These are phyloP conservation scores for Logfia minima DNA, from an alignment of 129 eudicot genomes.

Conservation along the genomic window DNA sequence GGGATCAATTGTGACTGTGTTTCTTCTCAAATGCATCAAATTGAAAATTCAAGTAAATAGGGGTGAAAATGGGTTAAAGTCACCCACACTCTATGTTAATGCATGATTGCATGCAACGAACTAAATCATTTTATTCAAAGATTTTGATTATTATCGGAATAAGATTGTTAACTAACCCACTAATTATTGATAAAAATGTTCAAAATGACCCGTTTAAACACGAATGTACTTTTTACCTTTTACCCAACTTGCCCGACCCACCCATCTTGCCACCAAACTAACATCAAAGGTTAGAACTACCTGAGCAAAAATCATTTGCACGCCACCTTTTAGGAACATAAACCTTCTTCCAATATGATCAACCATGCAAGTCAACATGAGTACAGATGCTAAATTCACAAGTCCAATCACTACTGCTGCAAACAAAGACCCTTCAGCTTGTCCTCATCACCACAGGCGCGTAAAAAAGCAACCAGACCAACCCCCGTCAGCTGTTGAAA, in stretches of 20 bases:
- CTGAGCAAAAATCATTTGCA: constrained; percentile 41
- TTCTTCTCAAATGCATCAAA: background rate
- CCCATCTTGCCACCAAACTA: background rate
- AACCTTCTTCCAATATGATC: constrained; percentile 46
- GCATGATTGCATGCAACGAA: too few relatives aligned
- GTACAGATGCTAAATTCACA: constrained; percentile 34
- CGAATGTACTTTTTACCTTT: background rate
- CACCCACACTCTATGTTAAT: background rate
- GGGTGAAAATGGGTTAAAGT: background rate
- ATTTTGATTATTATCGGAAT: background rate
- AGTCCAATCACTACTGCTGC: constrained; percentile 39
- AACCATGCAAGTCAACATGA: constrained; percentile 41
- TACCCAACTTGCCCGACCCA: background rate
- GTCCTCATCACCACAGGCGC: constrained; percentile 47
- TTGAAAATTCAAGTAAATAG: background rate
- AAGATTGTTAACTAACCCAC: background rate
- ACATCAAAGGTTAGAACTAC: constrained; percentile 6
- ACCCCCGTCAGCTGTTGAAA: constrained; percentile 55
- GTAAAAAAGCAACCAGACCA: constrained; percentile 46
- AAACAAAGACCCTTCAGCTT: constrained; percentile 21
- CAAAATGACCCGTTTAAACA: background rate
- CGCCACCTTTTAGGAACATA: constrained; percentile 50
- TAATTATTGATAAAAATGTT: too few relatives aligned
- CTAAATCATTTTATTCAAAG: background rate
- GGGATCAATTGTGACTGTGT: background rate